Base-by-base conservation (phyloP, 768 basidiomycete species). In the Lentinula lateritia region DNA sequence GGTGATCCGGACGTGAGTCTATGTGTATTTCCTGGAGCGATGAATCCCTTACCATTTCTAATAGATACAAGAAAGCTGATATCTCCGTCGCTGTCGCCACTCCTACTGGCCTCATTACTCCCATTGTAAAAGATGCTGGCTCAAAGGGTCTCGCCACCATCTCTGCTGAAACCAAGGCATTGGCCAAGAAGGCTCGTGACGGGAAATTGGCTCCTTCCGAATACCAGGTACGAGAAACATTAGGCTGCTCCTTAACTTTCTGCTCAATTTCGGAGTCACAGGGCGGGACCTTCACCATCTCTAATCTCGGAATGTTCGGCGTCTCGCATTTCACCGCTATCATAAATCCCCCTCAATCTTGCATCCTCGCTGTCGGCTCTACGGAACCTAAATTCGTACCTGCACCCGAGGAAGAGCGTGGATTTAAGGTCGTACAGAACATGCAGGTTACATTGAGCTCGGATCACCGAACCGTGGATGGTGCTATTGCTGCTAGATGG, bases 251-350 rank as follows among this genome's bases (percentile, higher is more conserved):
- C 13, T 36, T 50, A 10, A 45, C 9, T 34, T 50, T 56, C 7
- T 9, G 2, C 20, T 60, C 54, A 41, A 18, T 18, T 20, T 6
- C 32, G 46, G 28, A 52, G 53, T 61, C 8, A 42, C 64, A 94
- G 90, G 97, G 97, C 59, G 97, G 97, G 53, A 92, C 95, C 12
- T 98, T 99, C 79, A 98, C 97, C 48, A 93, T 99, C 73, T 99
- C 97, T 62, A 99, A 99, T 79, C 83, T 99, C 60, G 97, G 97
- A 76, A 99, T 99, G 97, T 97, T 83, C 71, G 95, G 91, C 64
- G 85, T 98, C 69, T 84, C 87, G 60, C 90, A 95, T 76, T 99
- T 99, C 76, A 98, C 95, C 13, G 97, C 97, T 52, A 98, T 99
- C 79, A 96, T 99, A 84, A 99, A 99, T 82, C 87, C 91, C 13